Percentiles rank a stretch among this genome's conserved stretches.
phyloP scores from a whole-genome alignment of 345 rosid species.

The Brassica nigra region DNA sequence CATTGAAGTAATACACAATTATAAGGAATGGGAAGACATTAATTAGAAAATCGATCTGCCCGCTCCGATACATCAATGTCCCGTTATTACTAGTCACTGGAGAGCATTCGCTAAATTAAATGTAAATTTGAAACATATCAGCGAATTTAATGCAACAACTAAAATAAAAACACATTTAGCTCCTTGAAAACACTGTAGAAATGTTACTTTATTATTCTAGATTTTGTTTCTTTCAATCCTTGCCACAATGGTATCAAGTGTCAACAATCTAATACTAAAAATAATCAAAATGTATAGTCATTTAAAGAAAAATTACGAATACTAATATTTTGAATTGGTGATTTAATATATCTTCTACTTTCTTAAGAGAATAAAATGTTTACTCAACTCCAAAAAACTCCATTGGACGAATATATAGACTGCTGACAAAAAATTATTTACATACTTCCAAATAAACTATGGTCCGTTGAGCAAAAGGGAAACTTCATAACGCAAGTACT shows the following conservation, averaged over 20 bases:
- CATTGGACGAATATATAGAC: neutral
- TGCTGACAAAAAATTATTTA: neutral
- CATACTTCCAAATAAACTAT: neutral
- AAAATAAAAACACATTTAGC: neutral
- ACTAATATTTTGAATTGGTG: neutral
- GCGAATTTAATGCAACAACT: neutral
- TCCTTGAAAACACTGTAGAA: neutral
- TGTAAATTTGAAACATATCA: neutral
- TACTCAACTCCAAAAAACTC: neutral
- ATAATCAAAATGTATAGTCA: no score
- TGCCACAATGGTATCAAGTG: neutral
- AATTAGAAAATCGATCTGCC: neutral
- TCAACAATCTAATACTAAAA: no score
- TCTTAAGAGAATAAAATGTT: neutral
- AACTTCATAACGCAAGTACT: slow-evolving; percentile 11
- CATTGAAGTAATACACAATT: neutral
- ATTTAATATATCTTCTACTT: neutral
- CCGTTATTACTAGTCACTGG: neutral
- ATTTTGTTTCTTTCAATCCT: no score
- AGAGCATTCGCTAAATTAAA: neutral
- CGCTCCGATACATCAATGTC: neutral
- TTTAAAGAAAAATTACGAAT: no score
- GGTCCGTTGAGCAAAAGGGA: neutral
- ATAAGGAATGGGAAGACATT: neutral
- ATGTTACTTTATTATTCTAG: neutral